Base-by-base conservation (phyloP, 768 basidiomycete genomes). In the Russula ochroleuca region DNA sequence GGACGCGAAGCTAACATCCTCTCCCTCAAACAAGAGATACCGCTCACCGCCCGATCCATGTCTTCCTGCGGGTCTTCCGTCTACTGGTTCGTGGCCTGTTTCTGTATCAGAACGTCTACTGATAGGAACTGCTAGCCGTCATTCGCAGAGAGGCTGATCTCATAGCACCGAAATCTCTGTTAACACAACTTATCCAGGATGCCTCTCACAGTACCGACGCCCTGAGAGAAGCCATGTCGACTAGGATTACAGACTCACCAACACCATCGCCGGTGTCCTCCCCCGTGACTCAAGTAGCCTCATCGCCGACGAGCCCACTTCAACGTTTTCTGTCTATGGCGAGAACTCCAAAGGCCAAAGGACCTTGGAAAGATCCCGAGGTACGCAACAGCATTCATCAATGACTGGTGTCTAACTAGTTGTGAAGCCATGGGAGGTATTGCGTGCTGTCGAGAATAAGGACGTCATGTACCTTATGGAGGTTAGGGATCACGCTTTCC, bases 401-500 rank as follows among this genome's bases (percentile, higher is more conserved):
- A 38, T 52, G 31, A 23, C 19, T 25, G 6, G 28, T 40, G 31
- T 48, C 40, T 48, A 56, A 52, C 58, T 37, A 7, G 19, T 51
- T 23, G 41, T 55, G 14, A 49, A 85, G 78, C 79, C 84, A 0
- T 85, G 78, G 64, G 80, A 94, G 77, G 77, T 97, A 0, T 83
- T 94, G 70, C 79, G 87, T 56, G 95, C 95, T 1, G 82, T 98
- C 23, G 95, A 98, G 69, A 79, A 80, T 41, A 89, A 88, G 70
- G 90, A 98, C 74, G 78, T 96, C 38, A 81, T 84, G 73, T 88
- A 84, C 71, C 78, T 95, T 9, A 90, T 91, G 88, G 87, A 93
- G 75, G 78, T 92, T 50, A 79, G 92, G 63, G 90, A 94, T 71
- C 80, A 81, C 62, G 85, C 88, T 11, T 92, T 93, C 68, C 83